Evolutionary conservation across 2,329 filamentous ascomycete genomes (phyloP).

Genomic region (Lecanicillium sp.): DNA sequence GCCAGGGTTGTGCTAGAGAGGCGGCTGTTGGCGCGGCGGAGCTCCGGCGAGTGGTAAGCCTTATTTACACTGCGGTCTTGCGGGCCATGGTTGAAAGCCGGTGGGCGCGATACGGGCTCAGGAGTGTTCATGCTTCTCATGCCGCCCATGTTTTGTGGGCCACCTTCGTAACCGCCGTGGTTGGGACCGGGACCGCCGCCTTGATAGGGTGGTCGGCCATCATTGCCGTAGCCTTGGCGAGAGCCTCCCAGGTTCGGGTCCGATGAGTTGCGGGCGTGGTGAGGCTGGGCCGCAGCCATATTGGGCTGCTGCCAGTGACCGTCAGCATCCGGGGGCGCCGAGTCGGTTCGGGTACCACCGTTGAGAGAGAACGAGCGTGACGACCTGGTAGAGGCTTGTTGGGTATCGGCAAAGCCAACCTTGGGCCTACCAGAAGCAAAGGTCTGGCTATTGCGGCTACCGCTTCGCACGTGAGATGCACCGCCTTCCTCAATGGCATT

Average conservation of each 20-base stretch:
- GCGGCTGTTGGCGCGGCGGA: conserved; percentile 73
- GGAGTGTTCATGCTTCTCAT: conserved; percentile 55
- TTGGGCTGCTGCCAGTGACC: conserved; percentile 27
- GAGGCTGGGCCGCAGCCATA: conserved; percentile 22
- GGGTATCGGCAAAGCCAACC: conserved; percentile 54
- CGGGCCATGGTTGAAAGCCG: conserved; percentile 70
- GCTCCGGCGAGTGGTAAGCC: conserved; percentile 67
- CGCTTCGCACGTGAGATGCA: conserved; percentile 39
- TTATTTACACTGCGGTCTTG: conserved; percentile 59
- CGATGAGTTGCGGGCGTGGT: conserved; percentile 40
- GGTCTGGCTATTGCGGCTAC: conserved; percentile 50
- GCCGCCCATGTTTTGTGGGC: conserved; percentile 30
- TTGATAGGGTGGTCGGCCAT: conserved; percentile 11
- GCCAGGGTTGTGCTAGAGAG: conserved; percentile 76
- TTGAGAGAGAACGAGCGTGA: conserved; percentile 44
- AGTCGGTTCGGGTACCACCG: conserved; percentile 39
- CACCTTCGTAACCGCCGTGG: neutral
- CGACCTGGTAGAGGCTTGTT: conserved; percentile 36
- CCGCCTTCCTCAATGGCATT: conserved; percentile 49
- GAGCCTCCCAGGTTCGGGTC: conserved; percentile 29
- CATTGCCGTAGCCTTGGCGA: conserved; percentile 9
- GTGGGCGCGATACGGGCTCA: conserved; percentile 70
- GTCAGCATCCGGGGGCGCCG: conserved; percentile 37
- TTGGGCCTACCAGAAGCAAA: conserved; percentile 28
- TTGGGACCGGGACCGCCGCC: conserved; percentile 9